Evolutionary conservation across 345 rosid genomes (phyloP).

Genomic region (Laguncularia racemosa): DNA sequence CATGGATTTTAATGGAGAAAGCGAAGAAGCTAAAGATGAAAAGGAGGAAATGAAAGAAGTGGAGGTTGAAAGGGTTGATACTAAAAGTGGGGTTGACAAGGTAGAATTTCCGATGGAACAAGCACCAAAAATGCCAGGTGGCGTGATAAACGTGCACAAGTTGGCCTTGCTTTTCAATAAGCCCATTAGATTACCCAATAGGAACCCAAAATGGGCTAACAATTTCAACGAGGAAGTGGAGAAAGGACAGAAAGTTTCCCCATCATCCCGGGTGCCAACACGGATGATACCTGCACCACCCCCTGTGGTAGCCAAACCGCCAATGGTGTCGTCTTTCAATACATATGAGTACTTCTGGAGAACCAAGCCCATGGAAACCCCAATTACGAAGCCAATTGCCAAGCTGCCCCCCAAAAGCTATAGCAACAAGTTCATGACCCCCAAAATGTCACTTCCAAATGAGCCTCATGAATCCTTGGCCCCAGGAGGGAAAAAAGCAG

Average conservation of each 20-base stretch:
- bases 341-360: conserved; percentile 72
- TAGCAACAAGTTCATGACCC: conserved; percentile 7
- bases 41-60: conserved; percentile 9
- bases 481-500: conserved; percentile 20
- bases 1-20: not conserved
- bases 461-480: conserved; percentile 16
- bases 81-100: conserved; percentile 3
- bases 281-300: conserved; percentile 26
- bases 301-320: not conserved
- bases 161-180: conserved; percentile 49
- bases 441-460: conserved; percentile 14
- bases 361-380: conserved; percentile 22
- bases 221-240: conserved; percentile 15
- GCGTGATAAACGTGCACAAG: conserved; percentile 41
- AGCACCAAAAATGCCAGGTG: conserved; percentile 29
- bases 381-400: not conserved
- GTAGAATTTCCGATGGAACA: conserved; percentile 19
- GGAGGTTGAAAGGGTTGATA: not conserved
- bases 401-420: conserved; percentile 11
- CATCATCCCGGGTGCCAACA: conserved; percentile 29
- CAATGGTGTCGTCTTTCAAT: conserved; percentile 38
- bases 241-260: conserved; percentile 14
- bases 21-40: conserved; percentile 15
- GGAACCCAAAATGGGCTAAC: conserved; percentile 44
- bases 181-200: conserved; percentile 38